phyloP scores from a whole-genome alignment of 805 yeast genomes.

The Metschnikowia lunata region DNA sequence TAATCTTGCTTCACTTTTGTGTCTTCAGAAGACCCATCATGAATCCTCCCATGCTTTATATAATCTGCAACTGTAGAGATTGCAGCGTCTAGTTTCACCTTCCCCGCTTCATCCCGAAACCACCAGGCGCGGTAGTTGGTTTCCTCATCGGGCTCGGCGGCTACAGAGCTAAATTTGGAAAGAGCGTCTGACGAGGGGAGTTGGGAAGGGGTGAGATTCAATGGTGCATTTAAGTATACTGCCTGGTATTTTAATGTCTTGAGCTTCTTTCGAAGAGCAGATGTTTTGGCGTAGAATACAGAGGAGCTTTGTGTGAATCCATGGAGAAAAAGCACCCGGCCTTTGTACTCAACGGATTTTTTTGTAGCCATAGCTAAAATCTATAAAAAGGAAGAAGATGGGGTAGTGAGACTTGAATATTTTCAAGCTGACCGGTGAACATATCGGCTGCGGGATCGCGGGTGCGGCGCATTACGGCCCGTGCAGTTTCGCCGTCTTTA shows the following conservation, averaged over 20 bases:
- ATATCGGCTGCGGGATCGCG: too few species aligned
- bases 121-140: conserved; percentile 70
- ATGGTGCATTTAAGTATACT: conserved; percentile 77
- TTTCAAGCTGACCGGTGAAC: too few species aligned
- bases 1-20: conserved; percentile 16
- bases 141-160: conserved; percentile 29
- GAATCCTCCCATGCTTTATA: conserved; percentile 52
- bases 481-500: too few species aligned
- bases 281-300: conserved; percentile 80
- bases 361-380: conserved; percentile 1
- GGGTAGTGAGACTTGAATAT: too few species aligned
- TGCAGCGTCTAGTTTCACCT: conserved; percentile 44
- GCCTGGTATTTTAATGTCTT: conserved; percentile 63
- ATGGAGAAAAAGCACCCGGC: conserved; percentile 77
- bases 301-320: conserved; percentile 87
- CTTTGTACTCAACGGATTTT: conserved; percentile 17
- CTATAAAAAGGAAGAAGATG: too few species aligned
- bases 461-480: too few species aligned
- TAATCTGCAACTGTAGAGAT: conserved; percentile 46
- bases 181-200: conserved; percentile 66
- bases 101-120: conserved; percentile 49
- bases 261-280: conserved; percentile 79
- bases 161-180: conserved; percentile 42
- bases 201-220: conserved; percentile 59
- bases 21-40: conserved; percentile 25